A percentile compares a stretch with the other conserved stretches of the same genome.
phyloP scores from a whole-genome alignment of 179 eudicot genomes.

The Camellia oleifera region DNA sequence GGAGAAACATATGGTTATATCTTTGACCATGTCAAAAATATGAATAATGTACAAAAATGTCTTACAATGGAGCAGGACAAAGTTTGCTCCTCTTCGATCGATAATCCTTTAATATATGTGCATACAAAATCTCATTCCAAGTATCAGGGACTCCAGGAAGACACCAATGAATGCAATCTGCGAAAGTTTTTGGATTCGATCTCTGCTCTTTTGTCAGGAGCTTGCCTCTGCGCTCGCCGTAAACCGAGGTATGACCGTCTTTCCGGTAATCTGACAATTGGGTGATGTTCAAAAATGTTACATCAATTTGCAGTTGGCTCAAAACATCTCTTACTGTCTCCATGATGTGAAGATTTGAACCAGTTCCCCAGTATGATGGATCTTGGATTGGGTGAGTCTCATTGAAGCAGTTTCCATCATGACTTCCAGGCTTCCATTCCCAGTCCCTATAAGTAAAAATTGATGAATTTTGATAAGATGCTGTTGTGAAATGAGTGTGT shows the following conservation, averaged over 20 bases:
- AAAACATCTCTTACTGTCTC: constrained; percentile 55
- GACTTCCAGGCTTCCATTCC: constrained; percentile 78
- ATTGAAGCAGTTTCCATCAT: constrained; percentile 75
- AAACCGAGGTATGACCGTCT: constrained; percentile 88
- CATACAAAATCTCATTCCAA: constrained; percentile 89
- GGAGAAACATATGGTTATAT: too few species aligned
- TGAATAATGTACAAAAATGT: too few species aligned
- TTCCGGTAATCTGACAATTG: constrained; percentile 87
- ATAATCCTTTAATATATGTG: constrained; percentile 61
- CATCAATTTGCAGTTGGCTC: constrained; percentile 40
- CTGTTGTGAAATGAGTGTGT: neutral
- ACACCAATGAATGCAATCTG: constrained; percentile 98
- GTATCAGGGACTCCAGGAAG: constrained; percentile 97
- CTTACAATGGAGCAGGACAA: constrained; percentile 11
- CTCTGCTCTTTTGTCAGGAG: constrained; percentile 77
- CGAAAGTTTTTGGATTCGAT: constrained; percentile 69
- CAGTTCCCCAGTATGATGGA: constrained; percentile 83
- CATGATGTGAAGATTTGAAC: constrained; percentile 75
- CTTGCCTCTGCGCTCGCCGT: constrained; percentile 83
- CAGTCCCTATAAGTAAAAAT: constrained; percentile 54
- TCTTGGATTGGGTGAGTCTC: constrained; percentile 66
- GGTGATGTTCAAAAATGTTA: constrained; percentile 69
- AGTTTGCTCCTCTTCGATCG: constrained; percentile 7
- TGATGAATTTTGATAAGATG: neutral
- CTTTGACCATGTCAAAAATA: too few species aligned